These are phyloP conservation scores for Thymus mandschuricus DNA, from an alignment of 257 asterid genomes.

Conservation along the genomic window DNA sequence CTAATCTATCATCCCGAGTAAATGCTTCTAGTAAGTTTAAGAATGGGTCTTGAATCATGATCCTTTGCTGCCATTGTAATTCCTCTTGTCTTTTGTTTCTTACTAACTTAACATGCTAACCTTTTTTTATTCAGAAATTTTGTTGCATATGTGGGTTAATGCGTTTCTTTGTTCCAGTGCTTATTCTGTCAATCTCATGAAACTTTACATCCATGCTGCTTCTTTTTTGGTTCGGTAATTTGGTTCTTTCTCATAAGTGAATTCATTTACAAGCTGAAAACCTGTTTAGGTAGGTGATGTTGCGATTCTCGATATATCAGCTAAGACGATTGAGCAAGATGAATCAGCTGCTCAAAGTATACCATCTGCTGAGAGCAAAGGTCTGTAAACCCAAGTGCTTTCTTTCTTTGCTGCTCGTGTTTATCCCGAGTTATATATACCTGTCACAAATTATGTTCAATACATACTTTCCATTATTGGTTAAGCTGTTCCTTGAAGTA, in stretches of 20 bases:
- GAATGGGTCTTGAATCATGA: neutral
- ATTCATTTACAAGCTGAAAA: slow-evolving; percentile 24
- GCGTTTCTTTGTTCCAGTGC: neutral
- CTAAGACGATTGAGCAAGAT: slow-evolving; percentile 75
- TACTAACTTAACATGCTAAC: neutral
- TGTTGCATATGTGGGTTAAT: neutral
- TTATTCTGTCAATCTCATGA: slow-evolving; percentile 2
- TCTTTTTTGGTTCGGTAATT: slow-evolving; percentile 4
- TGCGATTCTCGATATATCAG: slow-evolving; percentile 88
- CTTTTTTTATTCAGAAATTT: neutral
- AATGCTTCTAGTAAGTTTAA: neutral
- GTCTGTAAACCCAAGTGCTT: slow-evolving; percentile 38
- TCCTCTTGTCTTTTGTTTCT: neutral
- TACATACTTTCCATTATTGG: neutral
- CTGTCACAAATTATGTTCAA: slow-evolving; percentile 1
- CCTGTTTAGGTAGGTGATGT: slow-evolving; percentile 85
- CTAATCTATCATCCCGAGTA: neutral
- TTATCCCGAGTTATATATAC: slow-evolving; percentile 18
- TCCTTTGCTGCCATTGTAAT: neutral
- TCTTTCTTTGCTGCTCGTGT: slow-evolving; percentile 2
- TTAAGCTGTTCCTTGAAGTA: neutral
- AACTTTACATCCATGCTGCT: slow-evolving; percentile 7
- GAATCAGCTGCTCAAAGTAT: slow-evolving; percentile 63
- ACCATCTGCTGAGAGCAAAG: slow-evolving; percentile 99
- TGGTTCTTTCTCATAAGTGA: slow-evolving; percentile 8